Evolutionary conservation across 805 yeast species (phyloP).

Genomic region (Wickerhamiella dianesei): DNA sequence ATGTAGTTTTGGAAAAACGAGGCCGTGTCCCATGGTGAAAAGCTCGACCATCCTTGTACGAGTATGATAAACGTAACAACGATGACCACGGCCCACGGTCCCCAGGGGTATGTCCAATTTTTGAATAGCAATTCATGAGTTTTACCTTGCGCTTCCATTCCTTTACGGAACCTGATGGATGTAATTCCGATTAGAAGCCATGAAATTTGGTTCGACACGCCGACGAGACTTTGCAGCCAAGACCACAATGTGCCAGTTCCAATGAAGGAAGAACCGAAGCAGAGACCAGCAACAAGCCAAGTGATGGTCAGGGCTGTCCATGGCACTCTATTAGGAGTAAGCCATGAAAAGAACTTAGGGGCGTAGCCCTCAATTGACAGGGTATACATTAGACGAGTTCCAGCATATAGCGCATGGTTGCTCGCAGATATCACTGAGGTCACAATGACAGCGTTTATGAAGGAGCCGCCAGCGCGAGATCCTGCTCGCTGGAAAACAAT

Average conservation of each 20-base stretch:
- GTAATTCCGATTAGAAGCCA: slow-evolving; percentile 46
- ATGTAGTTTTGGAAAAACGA: slow-evolving; percentile 57
- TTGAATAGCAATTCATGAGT: slow-evolving; percentile 33
- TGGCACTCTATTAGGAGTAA: slow-evolving; percentile 39
- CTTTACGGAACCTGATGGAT: slow-evolving; percentile 42
- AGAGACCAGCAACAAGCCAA: slow-evolving; percentile 42
- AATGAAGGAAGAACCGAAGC: slow-evolving; percentile 45
- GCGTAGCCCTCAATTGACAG: slow-evolving; percentile 48
- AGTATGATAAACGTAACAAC: slow-evolving; percentile 37
- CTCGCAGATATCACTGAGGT: slow-evolving; percentile 57
- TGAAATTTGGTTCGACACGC: slow-evolving; percentile 50
- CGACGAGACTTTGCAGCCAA: slow-evolving; percentile 42
- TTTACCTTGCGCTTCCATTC: slow-evolving; percentile 30
- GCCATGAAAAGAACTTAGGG: slow-evolving; percentile 36
- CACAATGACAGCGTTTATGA: slow-evolving; percentile 45
- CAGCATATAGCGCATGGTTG: slow-evolving; percentile 52
- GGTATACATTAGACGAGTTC: slow-evolving; percentile 48
- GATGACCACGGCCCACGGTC: slow-evolving; percentile 36
- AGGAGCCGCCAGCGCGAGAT: slow-evolving; percentile 34
- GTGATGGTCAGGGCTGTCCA: slow-evolving; percentile 35
- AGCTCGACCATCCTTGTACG: slow-evolving; percentile 51
- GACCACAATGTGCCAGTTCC: slow-evolving; percentile 41
- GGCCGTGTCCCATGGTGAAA: slow-evolving; percentile 52
- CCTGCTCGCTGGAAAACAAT: slow-evolving; percentile 33
- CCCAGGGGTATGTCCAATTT: slow-evolving; percentile 38